phyloP scores from a whole-genome alignment of 208 protist species.

The Herpetomonas tarakana region DNA sequence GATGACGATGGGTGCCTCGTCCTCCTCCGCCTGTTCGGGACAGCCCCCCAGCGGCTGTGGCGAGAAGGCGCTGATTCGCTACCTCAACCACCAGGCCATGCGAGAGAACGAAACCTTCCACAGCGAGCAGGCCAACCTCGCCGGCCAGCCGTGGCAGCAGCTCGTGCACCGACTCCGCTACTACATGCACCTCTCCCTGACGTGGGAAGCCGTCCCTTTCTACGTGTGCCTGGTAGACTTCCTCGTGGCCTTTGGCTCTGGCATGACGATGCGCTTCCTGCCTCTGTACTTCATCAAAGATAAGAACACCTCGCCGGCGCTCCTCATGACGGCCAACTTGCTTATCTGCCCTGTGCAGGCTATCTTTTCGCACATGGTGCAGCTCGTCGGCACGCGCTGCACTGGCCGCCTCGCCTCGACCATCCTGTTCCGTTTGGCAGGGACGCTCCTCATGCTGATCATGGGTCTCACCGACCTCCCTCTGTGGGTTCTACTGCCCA shows the following conservation, averaged over 20 bases:
- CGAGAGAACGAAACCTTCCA: background rate
- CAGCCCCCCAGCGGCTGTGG: no score
- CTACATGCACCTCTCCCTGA: slow-evolving; percentile 6
- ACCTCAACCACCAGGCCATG: background rate
- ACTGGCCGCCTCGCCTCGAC: slow-evolving; percentile 34
- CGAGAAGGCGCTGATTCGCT: background rate
- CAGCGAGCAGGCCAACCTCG: background rate
- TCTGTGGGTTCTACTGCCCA: background rate
- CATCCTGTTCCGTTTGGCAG: slow-evolving; percentile 27
- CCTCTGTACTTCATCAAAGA: slow-evolving; percentile 36
- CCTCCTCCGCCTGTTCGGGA: no score
- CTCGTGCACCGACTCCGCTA: background rate
- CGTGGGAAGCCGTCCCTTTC: slow-evolving; percentile 31
- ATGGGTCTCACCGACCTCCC: slow-evolving; percentile 2
- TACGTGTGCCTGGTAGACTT: slow-evolving; percentile 47
- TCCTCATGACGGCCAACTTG: slow-evolving; percentile 33
- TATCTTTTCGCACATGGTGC: slow-evolving; percentile 11
- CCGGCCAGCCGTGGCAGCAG: background rate
- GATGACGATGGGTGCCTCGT: no score
- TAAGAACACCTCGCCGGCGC: slow-evolving; percentile 16
- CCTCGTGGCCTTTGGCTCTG: slow-evolving; percentile 41
- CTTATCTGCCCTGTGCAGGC: slow-evolving; percentile 21
- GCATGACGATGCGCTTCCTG: slow-evolving; percentile 53
- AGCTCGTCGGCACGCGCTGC: slow-evolving; percentile 15
- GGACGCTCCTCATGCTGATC: slow-evolving; percentile 25